These are phyloP conservation scores for Oryza glaberrima DNA, from an alignment of 176 grass and related monocot species.

Conservation along the genomic window DNA sequence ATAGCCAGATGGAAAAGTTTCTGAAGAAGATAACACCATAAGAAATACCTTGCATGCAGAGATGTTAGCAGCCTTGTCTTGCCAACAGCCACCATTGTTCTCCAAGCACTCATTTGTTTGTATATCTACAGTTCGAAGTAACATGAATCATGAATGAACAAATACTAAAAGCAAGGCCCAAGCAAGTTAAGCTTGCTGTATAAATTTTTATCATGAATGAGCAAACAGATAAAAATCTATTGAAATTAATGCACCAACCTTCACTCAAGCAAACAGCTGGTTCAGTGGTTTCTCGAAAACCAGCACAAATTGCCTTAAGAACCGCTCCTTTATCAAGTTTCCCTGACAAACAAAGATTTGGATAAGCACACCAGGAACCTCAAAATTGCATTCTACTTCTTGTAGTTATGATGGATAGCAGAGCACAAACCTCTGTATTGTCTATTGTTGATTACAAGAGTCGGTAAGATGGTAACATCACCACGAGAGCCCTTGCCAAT, in stretches of 20 bases:
- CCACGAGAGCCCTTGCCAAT: constrained; percentile 75
- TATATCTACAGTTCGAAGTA: constrained; percentile 58
- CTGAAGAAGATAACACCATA: constrained; percentile 27
- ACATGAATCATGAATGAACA: neutral
- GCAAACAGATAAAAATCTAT: neutral
- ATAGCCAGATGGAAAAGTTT: constrained; percentile 15
- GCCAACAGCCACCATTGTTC: constrained; percentile 96
- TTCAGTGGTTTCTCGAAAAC: constrained; percentile 74
- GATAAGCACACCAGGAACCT: neutral
- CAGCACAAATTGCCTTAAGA: constrained; percentile 80
- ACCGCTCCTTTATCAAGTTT: constrained; percentile 75
- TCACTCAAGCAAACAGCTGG: constrained; percentile 85
- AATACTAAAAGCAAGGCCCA: neutral
- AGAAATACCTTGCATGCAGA: constrained; percentile 92
- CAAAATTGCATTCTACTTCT: neutral
- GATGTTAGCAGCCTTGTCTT: constrained; percentile 83
- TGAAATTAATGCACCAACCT: constrained; percentile 46
- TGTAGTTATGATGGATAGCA: constrained; percentile 15
- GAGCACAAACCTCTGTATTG: constrained; percentile 69
- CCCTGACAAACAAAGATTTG: constrained; percentile 48
- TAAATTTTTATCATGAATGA: neutral
- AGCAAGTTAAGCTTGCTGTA: neutral
- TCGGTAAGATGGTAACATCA: constrained; percentile 81
- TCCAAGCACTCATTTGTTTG: constrained; percentile 98
- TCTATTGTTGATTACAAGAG: constrained; percentile 85